Evolutionary conservation across 176 grass and related monocot genomes (phyloP).

Genomic region (Zea mays): DNA sequence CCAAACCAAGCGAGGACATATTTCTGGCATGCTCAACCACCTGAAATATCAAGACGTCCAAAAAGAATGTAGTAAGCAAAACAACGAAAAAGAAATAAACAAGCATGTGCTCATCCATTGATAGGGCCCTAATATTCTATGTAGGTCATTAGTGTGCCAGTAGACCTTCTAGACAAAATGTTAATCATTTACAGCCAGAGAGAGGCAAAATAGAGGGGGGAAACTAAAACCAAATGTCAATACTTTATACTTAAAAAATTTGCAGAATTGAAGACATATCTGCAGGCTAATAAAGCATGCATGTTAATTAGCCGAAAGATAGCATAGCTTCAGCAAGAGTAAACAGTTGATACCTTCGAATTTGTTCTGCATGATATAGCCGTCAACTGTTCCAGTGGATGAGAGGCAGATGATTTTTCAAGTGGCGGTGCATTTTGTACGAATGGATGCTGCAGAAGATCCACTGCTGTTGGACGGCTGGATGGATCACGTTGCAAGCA

Average conservation of each 20-base stretch:
- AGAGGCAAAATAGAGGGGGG: not conserved
- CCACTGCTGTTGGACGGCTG: constrained; percentile 70
- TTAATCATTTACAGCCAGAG: not conserved
- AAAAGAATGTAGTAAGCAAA: constrained; percentile 36
- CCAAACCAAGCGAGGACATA: constrained; percentile 79
- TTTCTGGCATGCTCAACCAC: constrained; percentile 62
- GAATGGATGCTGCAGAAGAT: constrained; percentile 94
- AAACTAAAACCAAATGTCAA: constrained; percentile 13
- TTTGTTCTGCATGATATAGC: constrained; percentile 49
- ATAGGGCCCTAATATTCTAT: constrained; percentile 8
- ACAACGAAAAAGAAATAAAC: not conserved
- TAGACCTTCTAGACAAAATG: constrained; percentile 15
- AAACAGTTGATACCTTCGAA: constrained; percentile 54
- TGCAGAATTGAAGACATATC: not conserved
- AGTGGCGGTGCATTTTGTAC: constrained; percentile 67
- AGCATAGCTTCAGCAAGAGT: constrained; percentile 24
- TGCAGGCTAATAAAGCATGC: constrained; percentile 23
- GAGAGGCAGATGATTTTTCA: constrained; percentile 55
- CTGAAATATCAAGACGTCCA: constrained; percentile 49
- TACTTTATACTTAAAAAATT: constrained; percentile 24
- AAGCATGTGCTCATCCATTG: not conserved
- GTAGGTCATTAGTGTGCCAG: not conserved
- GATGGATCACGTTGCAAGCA: constrained; percentile 85
- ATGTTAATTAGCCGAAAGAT: constrained; percentile 26
- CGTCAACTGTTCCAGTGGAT: constrained; percentile 55